Conservation (phyloP, 495 filamentous ascomycete species). For the Diplogelasinospora grovesii region DNA sequence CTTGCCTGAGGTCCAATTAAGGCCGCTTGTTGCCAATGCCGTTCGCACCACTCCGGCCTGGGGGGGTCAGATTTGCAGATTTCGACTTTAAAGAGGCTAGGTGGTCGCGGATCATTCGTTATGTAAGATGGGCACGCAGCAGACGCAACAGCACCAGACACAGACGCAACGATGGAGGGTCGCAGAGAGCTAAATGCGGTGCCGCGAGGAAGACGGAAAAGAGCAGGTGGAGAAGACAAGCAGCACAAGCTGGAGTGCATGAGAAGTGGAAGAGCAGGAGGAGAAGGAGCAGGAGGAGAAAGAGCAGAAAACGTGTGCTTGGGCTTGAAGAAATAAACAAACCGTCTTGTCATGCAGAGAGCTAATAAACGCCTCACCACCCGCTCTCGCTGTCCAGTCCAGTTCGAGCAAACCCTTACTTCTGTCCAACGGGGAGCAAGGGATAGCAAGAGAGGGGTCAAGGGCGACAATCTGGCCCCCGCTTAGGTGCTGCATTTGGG, state of each 20-base stretch:
- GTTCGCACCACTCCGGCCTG: constrained; percentile 8
- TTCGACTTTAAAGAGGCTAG: constrained; percentile 11
- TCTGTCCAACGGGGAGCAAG: no score
- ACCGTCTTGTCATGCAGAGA: no score
- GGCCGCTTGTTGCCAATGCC: constrained; percentile 12
- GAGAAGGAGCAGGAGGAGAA: neutral
- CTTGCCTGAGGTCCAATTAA: constrained; percentile 24
- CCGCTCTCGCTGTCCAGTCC: no score
- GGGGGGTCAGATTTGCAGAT: constrained; percentile 11
- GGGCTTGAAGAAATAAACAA: no score
- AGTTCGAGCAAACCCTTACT: no score
- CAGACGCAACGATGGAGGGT: no score
- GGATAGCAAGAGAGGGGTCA: constrained; percentile 1
- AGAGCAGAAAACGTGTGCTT: no score
- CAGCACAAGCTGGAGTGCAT: neutral
- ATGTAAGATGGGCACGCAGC: constrained; percentile 7
- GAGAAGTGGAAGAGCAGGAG: neutral
- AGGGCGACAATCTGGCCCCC: constrained; percentile 1
- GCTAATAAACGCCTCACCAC: neutral
- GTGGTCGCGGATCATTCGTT: constrained; percentile 18
- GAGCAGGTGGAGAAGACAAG: neutral
- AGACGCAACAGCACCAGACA: constrained; percentile 6
- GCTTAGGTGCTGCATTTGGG: constrained; percentile 6
- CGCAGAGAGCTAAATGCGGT: no score
- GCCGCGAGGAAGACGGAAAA: neutral